Evolutionary conservation across 164 flowering plant species (phyloP).

Genomic region (Chimonanthus salicifolius): DNA sequence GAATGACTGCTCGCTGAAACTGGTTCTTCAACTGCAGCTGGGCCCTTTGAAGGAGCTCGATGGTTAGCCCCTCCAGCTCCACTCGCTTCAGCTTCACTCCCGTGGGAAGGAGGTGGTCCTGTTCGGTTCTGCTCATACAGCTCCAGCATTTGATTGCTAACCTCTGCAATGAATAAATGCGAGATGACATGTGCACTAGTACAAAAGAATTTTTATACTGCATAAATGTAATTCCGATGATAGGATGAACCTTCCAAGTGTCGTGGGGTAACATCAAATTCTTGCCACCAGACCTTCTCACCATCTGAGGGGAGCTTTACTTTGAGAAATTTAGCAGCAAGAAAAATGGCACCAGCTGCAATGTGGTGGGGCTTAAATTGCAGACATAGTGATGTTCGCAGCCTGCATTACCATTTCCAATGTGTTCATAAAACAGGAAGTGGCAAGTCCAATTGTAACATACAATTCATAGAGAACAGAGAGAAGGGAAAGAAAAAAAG

Average conservation of each 20-base stretch:
- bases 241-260: conserved; percentile 69
- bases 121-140: conserved; percentile 80
- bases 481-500: conserved; percentile 6
- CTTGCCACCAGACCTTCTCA: conserved; percentile 92
- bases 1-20: conserved; percentile 16
- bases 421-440: conserved; percentile 1
- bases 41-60: conserved; percentile 31
- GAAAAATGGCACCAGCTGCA: conserved; percentile 89
- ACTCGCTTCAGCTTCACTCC: conserved; percentile 77
- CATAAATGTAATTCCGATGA: conserved; percentile 1
- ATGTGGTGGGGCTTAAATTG: conserved; percentile 85
- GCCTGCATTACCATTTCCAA: conserved; percentile 50
- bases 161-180: conserved; percentile 52
- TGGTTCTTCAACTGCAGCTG: conserved; percentile 43
- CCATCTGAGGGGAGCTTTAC: conserved; percentile 82
- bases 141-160: conserved; percentile 98
- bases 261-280: conserved; percentile 87
- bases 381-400: conserved; percentile 87
- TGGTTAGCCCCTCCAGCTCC: conserved; percentile 36
- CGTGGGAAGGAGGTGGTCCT: conserved; percentile 40
- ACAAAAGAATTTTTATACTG: not conserved
- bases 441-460: not conserved
- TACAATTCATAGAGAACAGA: not conserved
- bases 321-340: conserved; percentile 84
- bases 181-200: not conserved